A percentile compares a stretch with the other conserved stretches of the same genome.
Conservation (phyloP, 192 early-diverging fungal species). For the Coemansia brasiliensis region DNA sequence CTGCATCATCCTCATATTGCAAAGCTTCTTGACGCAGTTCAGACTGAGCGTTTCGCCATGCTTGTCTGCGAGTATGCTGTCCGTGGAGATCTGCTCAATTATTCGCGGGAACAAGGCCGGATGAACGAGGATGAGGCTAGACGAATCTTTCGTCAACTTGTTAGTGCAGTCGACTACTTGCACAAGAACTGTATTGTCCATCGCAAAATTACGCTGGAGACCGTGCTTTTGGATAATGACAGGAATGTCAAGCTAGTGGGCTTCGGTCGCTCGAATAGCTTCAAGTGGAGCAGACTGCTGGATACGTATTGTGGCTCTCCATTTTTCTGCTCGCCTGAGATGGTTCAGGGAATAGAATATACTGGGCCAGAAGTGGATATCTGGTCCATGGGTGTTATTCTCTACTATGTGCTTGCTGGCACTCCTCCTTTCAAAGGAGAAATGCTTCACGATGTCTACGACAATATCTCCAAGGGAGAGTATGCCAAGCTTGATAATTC, state of each 20-base stretch:
- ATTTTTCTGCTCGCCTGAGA: not conserved
- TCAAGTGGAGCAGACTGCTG: conserved; percentile 3
- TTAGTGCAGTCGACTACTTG: conserved; percentile 3
- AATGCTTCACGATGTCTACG: conserved; percentile 75
- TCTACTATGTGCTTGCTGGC: conserved; percentile 3
- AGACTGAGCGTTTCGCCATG: not conserved
- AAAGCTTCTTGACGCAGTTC: not conserved
- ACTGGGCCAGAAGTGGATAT: conserved; percentile 9
- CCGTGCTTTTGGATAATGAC: not conserved
- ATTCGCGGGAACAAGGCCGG: not conserved
- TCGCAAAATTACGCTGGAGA: not conserved
- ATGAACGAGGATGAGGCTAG: conserved; percentile 2
- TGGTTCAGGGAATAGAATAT: not conserved
- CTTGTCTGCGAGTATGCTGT: not conserved
- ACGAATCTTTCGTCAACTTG: conserved; percentile 2
- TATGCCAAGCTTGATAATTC: conserved; percentile 61
- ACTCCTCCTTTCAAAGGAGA: conserved; percentile 23
- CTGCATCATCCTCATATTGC: conserved; percentile 5
- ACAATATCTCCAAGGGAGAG: conserved; percentile 69
- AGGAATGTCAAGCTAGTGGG: not conserved
- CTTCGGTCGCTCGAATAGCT: not conserved
- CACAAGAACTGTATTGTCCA: conserved; percentile 4
- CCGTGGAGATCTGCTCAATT: not conserved
- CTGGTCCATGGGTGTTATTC: not conserved
- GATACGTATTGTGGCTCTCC: not conserved